A percentile compares a stretch with the other conserved stretches of the same genome.
Evolutionary conservation across 2,329 filamentous ascomycete species (phyloP).

Genomic region (Dichotomopilus funicola): DNA sequence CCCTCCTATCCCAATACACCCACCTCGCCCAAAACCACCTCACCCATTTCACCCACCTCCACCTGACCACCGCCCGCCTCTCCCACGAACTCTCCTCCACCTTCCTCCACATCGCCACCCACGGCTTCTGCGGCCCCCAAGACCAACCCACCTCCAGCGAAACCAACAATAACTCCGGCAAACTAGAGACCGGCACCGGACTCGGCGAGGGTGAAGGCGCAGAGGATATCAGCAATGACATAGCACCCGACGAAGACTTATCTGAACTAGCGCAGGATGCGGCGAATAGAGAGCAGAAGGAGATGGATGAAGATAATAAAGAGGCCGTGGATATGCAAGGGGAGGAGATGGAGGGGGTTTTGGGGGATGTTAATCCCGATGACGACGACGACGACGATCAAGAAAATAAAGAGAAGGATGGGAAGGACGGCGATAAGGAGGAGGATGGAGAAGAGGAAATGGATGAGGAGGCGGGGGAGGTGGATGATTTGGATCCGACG

Average conservation of each 20-base stretch:
- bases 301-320: constrained; percentile 66
- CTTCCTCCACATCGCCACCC: constrained; percentile 70
- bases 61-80: constrained; percentile 66
- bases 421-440: constrained; percentile 53
- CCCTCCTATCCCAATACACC: constrained; percentile 69
- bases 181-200: constrained; percentile 85
- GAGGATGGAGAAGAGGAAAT: constrained; percentile 67
- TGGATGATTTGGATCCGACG: constrained; percentile 82
- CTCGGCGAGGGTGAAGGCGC: constrained; percentile 91
- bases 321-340: constrained; percentile 90
- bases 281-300: constrained; percentile 56
- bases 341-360: constrained; percentile 83
- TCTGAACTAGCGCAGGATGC: constrained; percentile 84
- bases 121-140: constrained; percentile 87
- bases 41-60: constrained; percentile 53
- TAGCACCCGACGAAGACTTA: constrained; percentile 87
- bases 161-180: too few species aligned
- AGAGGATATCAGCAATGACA: constrained; percentile 96
- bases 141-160: too few species aligned
- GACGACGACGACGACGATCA: constrained; percentile 52
- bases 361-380: constrained; percentile 57
- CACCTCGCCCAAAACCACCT: constrained; percentile 52
- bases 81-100: constrained; percentile 68
- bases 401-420: constrained; percentile 36
- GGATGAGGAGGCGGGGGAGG: constrained; percentile 84